Conservation (phyloP, 2,329 filamentous ascomycete species). For the Apiospora arundinis region DNA sequence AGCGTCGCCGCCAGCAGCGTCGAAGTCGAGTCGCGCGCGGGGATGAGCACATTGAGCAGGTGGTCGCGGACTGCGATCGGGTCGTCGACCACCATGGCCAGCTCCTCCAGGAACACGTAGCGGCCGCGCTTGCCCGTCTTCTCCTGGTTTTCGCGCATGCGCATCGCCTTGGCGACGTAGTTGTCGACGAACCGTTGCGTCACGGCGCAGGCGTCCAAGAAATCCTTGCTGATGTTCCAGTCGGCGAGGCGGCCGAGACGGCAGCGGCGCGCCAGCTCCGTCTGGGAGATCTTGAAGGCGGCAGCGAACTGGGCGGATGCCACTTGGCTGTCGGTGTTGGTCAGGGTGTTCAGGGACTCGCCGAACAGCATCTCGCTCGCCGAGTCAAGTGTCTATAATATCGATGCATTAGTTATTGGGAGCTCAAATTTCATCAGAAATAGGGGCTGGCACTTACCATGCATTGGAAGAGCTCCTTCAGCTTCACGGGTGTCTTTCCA, state of each 20-base stretch:
- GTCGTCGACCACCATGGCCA: constrained; percentile 70
- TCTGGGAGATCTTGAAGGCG: constrained; percentile 15
- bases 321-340: constrained; percentile 14
- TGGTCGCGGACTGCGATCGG: constrained; percentile 57
- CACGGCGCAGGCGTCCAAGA: constrained; percentile 21
- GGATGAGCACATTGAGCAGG: constrained; percentile 60
- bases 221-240: constrained; percentile 24
- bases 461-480: constrained; percentile 22
- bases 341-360: constrained; percentile 20
- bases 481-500: constrained; percentile 17
- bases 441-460: constrained; percentile 9
- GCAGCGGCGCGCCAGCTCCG: constrained; percentile 18
- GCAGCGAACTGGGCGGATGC: constrained; percentile 7
- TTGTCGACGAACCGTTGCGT: constrained; percentile 21
- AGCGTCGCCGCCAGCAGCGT: constrained; percentile 56
- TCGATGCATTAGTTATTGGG: not conserved
- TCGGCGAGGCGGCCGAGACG: constrained; percentile 18
- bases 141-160: constrained; percentile 39
- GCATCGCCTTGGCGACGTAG: constrained; percentile 20
- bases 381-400: constrained; percentile 9
- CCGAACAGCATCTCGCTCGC: constrained; percentile 24
- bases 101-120: constrained; percentile 64
- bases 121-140: constrained; percentile 53
- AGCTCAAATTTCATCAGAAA: not conserved
- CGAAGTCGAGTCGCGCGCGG: constrained; percentile 65